phyloP scores from a whole-genome alignment of 805 yeast genomes.

The Spathaspora sp. region DNA sequence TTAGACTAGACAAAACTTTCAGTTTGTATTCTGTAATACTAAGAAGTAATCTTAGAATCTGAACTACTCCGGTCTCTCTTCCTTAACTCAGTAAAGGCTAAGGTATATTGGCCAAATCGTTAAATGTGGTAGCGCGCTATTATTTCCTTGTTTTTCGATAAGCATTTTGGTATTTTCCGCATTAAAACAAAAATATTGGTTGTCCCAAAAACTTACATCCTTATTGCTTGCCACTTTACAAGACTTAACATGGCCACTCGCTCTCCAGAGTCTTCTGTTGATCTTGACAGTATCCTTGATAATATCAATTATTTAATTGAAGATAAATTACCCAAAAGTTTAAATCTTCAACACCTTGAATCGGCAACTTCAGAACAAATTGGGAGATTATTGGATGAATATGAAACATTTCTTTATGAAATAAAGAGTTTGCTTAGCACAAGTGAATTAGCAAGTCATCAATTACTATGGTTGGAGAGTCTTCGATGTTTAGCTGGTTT shows the following conservation, averaged over 20 bases:
- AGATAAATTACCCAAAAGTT: slow-evolving; percentile 3
- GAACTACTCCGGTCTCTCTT: too few species aligned
- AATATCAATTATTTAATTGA: neutral
- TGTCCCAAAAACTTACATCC: too few species aligned
- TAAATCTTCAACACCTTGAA: neutral
- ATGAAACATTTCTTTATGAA: slow-evolving; percentile 17
- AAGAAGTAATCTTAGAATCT: too few species aligned
- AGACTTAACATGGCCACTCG: neutral
- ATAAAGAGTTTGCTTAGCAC: slow-evolving; percentile 9
- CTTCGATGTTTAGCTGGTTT: slow-evolving; percentile 6
- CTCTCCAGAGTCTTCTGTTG: neutral
- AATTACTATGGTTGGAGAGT: slow-evolving; percentile 17
- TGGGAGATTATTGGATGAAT: slow-evolving; percentile 10
- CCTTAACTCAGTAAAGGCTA: too few species aligned
- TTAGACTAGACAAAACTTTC: neutral
- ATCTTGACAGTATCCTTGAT: neutral
- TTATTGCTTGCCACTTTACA: neutral
- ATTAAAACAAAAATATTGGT: too few species aligned
- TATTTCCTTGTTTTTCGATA: too few species aligned
- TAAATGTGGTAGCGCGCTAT: too few species aligned
- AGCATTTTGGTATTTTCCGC: too few species aligned
- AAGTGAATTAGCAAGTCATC: slow-evolving; percentile 11
- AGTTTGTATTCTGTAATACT: too few species aligned
- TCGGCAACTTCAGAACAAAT: neutral
- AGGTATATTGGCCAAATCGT: too few species aligned